Conservation (phyloP, 2,329 filamentous ascomycete species). For the Pseudogymnoascus sp. region DNA sequence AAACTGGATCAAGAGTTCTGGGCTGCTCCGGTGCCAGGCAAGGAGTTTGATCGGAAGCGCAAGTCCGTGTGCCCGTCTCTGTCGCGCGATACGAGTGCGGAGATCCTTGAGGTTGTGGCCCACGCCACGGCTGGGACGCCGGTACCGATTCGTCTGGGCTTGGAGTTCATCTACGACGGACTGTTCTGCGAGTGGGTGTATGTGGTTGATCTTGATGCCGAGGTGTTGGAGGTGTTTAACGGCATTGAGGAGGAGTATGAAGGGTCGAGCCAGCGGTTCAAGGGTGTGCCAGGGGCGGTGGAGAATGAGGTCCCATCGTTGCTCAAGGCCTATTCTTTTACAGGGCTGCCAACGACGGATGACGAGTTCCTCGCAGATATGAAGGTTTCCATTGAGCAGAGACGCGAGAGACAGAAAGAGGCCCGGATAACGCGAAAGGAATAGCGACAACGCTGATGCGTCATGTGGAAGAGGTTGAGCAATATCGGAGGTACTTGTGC, state of each 20-base stretch:
- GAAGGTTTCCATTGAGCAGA: background rate
- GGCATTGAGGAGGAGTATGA: background rate
- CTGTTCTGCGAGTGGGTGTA: background rate
- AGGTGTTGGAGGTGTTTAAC: background rate
- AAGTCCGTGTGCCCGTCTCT: background rate
- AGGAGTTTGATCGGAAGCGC: background rate
- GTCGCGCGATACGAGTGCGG: background rate
- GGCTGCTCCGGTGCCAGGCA: background rate
- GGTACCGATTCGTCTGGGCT: background rate
- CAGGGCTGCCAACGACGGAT: background rate
- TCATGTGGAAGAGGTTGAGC: background rate
- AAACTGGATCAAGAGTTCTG: background rate
- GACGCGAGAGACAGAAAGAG: background rate
- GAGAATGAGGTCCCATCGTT: background rate
- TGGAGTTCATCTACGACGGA: background rate
- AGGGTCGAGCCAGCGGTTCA: background rate
- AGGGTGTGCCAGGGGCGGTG: background rate
- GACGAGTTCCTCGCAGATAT: background rate
- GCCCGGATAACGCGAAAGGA: background rate
- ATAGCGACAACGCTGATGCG: background rate
- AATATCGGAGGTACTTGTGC: no score
- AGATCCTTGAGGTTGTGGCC: constrained; percentile 3
- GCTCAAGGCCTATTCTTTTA: background rate
- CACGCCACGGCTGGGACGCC: background rate
- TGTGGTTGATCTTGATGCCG: background rate